A percentile compares a stretch with the other conserved stretches of the same genome.
Conservation (phyloP, 176 grass and related monocot species). For the Saccharum officinarum region DNA sequence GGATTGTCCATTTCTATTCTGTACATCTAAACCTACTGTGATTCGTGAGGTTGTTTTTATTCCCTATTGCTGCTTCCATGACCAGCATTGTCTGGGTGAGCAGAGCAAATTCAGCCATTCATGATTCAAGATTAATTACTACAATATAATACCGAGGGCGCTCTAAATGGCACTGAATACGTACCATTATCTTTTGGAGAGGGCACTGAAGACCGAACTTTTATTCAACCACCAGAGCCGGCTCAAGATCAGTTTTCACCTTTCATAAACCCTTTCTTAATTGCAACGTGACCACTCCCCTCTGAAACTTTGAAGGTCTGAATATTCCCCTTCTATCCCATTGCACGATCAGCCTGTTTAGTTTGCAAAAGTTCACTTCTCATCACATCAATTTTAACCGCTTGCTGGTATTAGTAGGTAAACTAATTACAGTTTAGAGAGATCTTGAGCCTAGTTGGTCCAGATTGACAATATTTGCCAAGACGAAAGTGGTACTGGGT, state of each 20-base stretch:
- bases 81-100: background rate
- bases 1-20: background rate
- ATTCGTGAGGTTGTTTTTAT: background rate
- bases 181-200: background rate
- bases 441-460: no score
- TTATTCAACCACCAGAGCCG: background rate
- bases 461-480: no score
- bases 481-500: no score
- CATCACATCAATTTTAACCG: no score
- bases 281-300: constrained; percentile 14
- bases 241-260: constrained; percentile 18
- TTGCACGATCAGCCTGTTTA: no score
- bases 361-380: no score
- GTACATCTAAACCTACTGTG: background rate
- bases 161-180: background rate
- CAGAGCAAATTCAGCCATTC: background rate
- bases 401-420: no score
- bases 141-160: background rate
- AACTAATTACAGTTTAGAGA: no score
- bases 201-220: background rate
- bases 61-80: background rate
- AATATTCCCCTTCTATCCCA: constrained; percentile 45
- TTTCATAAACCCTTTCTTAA: background rate
- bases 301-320: constrained; percentile 9
- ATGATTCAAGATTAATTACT: background rate